phyloP scores from a whole-genome alignment of 2,329 filamentous ascomycete genomes.

The Microdochium trichocladiopsis region DNA sequence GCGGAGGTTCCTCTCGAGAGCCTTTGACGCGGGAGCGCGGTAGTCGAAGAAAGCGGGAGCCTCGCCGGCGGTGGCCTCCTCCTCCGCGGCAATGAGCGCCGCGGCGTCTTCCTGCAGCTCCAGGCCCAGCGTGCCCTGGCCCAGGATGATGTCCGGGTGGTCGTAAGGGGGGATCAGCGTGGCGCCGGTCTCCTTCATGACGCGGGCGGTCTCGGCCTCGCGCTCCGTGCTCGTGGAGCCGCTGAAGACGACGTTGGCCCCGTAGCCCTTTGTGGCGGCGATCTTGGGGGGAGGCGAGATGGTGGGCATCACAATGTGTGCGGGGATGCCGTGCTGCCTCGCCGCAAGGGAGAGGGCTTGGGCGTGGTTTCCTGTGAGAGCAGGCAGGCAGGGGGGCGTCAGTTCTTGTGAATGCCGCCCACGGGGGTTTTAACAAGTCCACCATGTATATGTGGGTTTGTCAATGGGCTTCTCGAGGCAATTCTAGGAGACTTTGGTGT shows the following conservation, averaged over 20 bases:
- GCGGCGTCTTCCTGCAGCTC: constrained; percentile 73
- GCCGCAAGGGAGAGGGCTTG: constrained; percentile 88
- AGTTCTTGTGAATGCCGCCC: too few relatives aligned
- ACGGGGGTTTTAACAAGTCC: too few relatives aligned
- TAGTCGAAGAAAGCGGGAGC: not conserved
- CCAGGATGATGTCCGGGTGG: constrained; percentile 84
- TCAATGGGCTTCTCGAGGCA: too few relatives aligned
- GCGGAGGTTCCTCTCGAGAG: not conserved
- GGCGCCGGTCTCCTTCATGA: constrained; percentile 67
- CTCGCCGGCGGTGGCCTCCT: constrained; percentile 9
- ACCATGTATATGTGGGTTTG: too few relatives aligned
- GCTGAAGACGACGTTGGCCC: constrained; percentile 72
- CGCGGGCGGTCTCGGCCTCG: constrained; percentile 64
- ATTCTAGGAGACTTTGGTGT: too few relatives aligned
- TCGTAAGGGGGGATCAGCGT: constrained; percentile 85
- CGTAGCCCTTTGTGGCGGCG: constrained; percentile 71
- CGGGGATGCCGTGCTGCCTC: constrained; percentile 62
- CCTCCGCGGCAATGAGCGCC: constrained; percentile 35
- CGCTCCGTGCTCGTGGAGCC: constrained; percentile 76
- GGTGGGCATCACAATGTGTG: constrained; percentile 87
- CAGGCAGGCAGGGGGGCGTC: constrained; percentile 1
- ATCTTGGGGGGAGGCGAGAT: constrained; percentile 85
- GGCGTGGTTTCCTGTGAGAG: constrained; percentile 73
- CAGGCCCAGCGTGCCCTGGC: constrained; percentile 83
- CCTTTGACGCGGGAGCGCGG: constrained; percentile 8